Base-by-base conservation (phyloP, 2,329 filamentous ascomycete genomes). In the Stachybotrys chartarum region DNA sequence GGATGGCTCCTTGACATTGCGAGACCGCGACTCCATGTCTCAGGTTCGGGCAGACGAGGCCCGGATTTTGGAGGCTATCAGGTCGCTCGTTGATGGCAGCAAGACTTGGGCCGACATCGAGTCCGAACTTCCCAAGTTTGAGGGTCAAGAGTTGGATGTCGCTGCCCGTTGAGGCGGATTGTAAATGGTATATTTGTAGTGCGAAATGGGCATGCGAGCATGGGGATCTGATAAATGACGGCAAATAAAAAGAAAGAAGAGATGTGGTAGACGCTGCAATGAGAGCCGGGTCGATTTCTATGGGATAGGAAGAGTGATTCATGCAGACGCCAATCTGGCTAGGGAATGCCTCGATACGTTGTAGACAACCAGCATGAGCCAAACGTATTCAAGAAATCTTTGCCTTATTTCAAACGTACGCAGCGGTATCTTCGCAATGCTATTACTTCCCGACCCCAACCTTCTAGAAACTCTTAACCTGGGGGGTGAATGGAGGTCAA, bases 1-100 rank as follows among this genome's bases (percentile, higher is more conserved):
- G 73, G 91, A 97, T 70, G 84, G 84, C 68, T 88, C 88, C 7
- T 83, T 95, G 68, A 97, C 93, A 1, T 82, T 97, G 61, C 81
- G 93, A 68, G 93, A 97, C 71, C 86, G 91, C 60, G 94, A 97
- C 75, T 88, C 87, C 47, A 97, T 90, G 54, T 88, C 86, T 70
- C 93, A 97, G 76, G 91, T 97, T 56, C 87, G 94, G 58, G 90
- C 89, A 11, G 85, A 84, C 59, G 83, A 94, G 69, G 87, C 89
- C 46, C 87, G 87, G 68, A 91, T 97, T 57, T 75, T 94, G 57
- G 80, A 83, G 55, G 90, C 91, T 31, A 82, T 94, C 64, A 82
- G 82, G 71, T 81, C 80, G 56, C 62, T 76, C 17, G 72, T 73
- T 24, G 66, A 72, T 42, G 73, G 73, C 51, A 70, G 63, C 64